A percentile compares a stretch with the other conserved stretches of the same genome.
These are phyloP conservation scores for Cinnamomum micranthum DNA, from an alignment of 164 flowering plant genomes.

Conservation along the genomic window DNA sequence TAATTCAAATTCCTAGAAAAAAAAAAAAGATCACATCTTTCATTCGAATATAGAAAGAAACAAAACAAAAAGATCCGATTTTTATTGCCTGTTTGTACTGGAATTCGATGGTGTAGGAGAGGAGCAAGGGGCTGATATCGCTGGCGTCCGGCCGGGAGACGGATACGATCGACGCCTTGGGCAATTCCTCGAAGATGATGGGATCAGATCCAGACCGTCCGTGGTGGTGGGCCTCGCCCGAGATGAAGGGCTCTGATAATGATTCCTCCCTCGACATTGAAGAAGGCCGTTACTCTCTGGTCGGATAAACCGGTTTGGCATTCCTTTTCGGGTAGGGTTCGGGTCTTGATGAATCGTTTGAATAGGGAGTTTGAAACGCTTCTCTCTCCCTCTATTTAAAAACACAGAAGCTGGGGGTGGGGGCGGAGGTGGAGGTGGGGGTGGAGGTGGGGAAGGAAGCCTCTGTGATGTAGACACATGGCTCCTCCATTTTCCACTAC, in stretches of 20 bases:
- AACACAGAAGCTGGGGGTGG: neutral
- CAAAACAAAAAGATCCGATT: slow-evolving; percentile 17
- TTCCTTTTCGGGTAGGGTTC: slow-evolving; percentile 4
- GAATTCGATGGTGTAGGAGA: slow-evolving; percentile 77
- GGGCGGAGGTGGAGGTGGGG: too few species aligned
- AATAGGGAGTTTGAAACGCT: neutral
- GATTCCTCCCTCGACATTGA: slow-evolving; percentile 55
- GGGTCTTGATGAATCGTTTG: neutral
- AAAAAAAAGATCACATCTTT: neutral
- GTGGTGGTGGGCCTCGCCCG: slow-evolving; percentile 18
- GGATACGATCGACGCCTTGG: slow-evolving; percentile 58
- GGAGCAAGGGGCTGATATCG: slow-evolving; percentile 78
- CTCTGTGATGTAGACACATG: neutral
- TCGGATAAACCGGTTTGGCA: slow-evolving; percentile 17
- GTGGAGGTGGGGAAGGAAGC: neutral
- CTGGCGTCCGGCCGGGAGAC: slow-evolving; percentile 87
- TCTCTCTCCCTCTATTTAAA: neutral
- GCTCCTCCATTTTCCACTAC: neutral
- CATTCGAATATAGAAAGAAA: neutral
- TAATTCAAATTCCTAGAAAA: neutral
- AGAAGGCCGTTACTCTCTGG: neutral
- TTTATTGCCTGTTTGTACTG: slow-evolving; percentile 68
- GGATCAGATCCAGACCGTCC: slow-evolving; percentile 14
- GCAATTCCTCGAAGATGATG: slow-evolving; percentile 74
- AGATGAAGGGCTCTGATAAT: slow-evolving; percentile 9